Evolutionary conservation across 2,329 filamentous ascomycete genomes (phyloP).

Genomic region (Penicillium sp.): DNA sequence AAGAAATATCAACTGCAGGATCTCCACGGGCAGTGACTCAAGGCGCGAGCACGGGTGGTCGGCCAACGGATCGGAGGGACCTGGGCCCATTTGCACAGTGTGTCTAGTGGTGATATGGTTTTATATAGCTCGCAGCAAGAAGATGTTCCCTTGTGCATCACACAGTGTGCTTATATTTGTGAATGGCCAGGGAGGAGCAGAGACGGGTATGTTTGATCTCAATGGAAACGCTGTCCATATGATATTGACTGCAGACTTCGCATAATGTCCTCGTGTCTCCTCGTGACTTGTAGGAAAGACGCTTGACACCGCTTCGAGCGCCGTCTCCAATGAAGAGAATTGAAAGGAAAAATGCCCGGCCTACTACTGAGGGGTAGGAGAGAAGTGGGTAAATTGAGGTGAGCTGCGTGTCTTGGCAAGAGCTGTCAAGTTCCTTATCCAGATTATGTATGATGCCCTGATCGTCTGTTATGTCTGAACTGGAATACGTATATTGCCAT

Average conservation of each 20-base stretch:
- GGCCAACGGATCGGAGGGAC: conserved; percentile 3
- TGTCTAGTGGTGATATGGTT: background rate
- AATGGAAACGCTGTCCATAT: conserved; percentile 5
- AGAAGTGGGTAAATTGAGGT: conserved; percentile 13
- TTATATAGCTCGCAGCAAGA: background rate
- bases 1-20: conserved; percentile 54
- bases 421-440: background rate
- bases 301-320: background rate
- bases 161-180: background rate
- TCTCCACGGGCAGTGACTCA: conserved; percentile 48
- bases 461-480: background rate
- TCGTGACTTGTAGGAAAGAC: background rate
- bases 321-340: conserved; percentile 1
- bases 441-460: background rate
- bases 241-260: background rate
- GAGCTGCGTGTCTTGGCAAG: conserved; percentile 18
- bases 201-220: conserved; percentile 1
- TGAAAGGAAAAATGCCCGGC: background rate
- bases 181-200: background rate
- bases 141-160: too few species aligned
- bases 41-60: conserved; percentile 30
- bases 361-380: conserved; percentile 8
- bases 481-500: background rate
- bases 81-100: conserved; percentile 17
- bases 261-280: background rate